phyloP scores from a whole-genome alignment of 1,284 basidiomycete species.

The Leccinum angustisporum region DNA sequence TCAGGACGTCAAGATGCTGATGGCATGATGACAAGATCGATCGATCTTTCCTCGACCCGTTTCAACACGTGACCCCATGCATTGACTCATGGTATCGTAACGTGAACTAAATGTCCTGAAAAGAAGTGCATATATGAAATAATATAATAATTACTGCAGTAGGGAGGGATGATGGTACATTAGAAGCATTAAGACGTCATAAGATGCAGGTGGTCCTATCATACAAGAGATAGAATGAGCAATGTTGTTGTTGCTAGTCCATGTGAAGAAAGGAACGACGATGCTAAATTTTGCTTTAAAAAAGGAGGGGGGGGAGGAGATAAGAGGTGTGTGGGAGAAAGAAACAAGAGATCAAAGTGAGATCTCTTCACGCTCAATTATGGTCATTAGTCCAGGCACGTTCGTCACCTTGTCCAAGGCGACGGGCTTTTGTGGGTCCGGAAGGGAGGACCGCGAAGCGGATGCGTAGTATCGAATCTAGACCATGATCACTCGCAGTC shows the following conservation, averaged over 20 bases:
- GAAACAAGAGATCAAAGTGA: conserved; percentile 6
- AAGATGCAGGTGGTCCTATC: not conserved
- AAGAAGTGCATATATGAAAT: conserved; percentile 5
- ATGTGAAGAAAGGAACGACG: conserved; percentile 3
- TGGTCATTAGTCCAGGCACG: conserved; percentile 66
- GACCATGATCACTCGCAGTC: not conserved
- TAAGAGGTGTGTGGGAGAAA: not conserved
- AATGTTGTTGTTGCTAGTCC: conserved; percentile 3
- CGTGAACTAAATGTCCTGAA: not conserved
- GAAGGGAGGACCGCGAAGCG: conserved; percentile 44
- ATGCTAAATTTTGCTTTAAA: not conserved
- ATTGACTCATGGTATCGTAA: conserved; percentile 8
- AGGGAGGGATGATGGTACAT: not conserved
- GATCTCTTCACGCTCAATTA: conserved; percentile 45
- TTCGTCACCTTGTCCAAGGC: conserved; percentile 50
- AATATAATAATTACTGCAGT: conserved; percentile 17
- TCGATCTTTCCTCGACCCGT: not conserved
- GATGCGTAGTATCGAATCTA: conserved; percentile 63
- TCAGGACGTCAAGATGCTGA: not conserved
- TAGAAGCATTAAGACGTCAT: conserved; percentile 6
- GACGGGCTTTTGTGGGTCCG: conserved; percentile 53
- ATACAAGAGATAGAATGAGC: not conserved
- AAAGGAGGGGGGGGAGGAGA: not conserved
- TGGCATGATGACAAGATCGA: not conserved
- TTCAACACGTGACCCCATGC: not conserved